Conservation (phyloP, 208 protist species). For the Leptomonas pyrrhocoris region DNA sequence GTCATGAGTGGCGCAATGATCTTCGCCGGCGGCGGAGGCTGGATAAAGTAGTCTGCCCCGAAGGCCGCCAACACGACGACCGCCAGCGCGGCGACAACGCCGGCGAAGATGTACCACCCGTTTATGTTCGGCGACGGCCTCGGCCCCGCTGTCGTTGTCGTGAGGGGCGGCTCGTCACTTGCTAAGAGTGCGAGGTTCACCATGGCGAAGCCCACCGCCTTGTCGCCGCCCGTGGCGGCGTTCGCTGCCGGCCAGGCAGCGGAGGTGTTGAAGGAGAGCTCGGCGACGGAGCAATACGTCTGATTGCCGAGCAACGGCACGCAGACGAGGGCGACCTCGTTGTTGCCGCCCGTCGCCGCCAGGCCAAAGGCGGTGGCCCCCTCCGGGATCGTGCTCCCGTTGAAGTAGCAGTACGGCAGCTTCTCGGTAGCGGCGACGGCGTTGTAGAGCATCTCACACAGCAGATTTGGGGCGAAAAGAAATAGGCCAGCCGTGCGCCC, state of each 20-base stretch:
- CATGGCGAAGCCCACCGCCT: constrained; percentile 23
- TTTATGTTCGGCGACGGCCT: not conserved
- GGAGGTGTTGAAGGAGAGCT: constrained; percentile 23
- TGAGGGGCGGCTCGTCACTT: constrained; percentile 1
- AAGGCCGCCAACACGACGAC: constrained; percentile 44
- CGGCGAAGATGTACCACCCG: constrained; percentile 41
- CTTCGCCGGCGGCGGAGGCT: constrained; percentile 52
- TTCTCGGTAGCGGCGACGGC: not conserved
- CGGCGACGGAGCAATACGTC: constrained; percentile 20
- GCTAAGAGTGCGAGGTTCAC: constrained; percentile 20
- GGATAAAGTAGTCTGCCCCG: constrained; percentile 64
- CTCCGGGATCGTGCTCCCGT: not conserved
- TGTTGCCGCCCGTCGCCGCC: constrained; percentile 26
- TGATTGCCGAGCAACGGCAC: constrained; percentile 2
- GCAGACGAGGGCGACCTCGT: constrained; percentile 51
- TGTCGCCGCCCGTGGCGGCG: not conserved
- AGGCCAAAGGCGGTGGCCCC: constrained; percentile 32
- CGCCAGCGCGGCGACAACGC: constrained; percentile 45
- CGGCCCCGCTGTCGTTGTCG: not conserved
- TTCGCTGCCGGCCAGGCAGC: not conserved
- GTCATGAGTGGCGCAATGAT: constrained; percentile 30
- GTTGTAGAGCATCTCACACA: constrained; percentile 24
- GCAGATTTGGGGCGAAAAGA: constrained; percentile 22
- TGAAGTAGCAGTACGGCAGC: constrained; percentile 23
- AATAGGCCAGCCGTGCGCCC: constrained; percentile 37